Evolutionary conservation across 495 filamentous ascomycete genomes (phyloP).

Genomic region (Talaromyces proteolyticus): DNA sequence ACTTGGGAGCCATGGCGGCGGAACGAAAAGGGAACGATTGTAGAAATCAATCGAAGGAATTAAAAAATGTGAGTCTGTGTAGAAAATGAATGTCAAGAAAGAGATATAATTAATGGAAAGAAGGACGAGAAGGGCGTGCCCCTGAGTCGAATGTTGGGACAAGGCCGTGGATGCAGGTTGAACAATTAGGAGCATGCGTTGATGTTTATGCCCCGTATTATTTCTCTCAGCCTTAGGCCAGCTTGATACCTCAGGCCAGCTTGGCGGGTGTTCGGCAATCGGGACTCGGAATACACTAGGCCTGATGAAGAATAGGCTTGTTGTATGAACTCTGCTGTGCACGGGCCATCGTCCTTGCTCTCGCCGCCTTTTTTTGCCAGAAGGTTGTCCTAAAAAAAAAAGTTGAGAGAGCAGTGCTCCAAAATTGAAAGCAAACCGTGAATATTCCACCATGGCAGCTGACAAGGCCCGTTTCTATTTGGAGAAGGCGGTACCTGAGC

Average conservation of each 20-base stretch:
- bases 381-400: too few species aligned
- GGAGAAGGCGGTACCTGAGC: constrained; percentile 83
- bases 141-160: neutral
- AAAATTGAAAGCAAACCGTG: neutral
- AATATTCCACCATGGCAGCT: constrained; percentile 59
- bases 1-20: constrained; percentile 68
- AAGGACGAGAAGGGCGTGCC: too few species aligned
- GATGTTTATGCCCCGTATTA: too few species aligned
- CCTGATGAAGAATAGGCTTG: neutral
- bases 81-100: too few species aligned
- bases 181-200: too few species aligned
- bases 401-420: neutral
- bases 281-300: constrained; percentile 3
- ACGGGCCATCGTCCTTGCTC: neutral
- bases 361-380: too few species aligned
- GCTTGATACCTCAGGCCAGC: too few species aligned
- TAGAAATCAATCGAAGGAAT: too few species aligned
- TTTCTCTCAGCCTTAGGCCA: too few species aligned
- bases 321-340: neutral
- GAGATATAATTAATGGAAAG: too few species aligned
- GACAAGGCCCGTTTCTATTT: constrained; percentile 95
- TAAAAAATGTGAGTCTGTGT: too few species aligned
- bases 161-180: too few species aligned
- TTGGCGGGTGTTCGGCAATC: constrained; percentile 23
- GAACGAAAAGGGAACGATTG: constrained; percentile 6